phyloP scores from a whole-genome alignment of 768 basidiomycete species.

The Cubamyces sp. region DNA sequence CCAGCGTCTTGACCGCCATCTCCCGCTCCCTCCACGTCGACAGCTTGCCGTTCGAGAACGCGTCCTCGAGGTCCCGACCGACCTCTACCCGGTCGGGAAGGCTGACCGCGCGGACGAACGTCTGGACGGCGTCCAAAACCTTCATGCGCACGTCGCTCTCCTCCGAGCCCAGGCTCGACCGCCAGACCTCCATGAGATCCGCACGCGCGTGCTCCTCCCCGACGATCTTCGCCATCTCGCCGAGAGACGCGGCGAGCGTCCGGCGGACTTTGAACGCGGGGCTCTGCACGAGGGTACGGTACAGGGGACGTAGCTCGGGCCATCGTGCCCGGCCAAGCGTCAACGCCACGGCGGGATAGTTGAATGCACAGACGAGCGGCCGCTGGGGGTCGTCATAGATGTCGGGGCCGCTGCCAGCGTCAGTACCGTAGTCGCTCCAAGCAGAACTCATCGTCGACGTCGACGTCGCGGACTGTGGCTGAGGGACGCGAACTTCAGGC shows the following conservation, averaged over 20 bases:
- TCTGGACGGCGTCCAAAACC: slow-evolving; percentile 66
- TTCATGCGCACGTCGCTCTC: slow-evolving; percentile 73
- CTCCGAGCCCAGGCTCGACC: slow-evolving; percentile 57
- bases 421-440: slow-evolving; percentile 26
- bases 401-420: slow-evolving; percentile 17
- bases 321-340: slow-evolving; percentile 80
- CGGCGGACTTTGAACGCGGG: slow-evolving; percentile 65
- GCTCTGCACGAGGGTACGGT: slow-evolving; percentile 66
- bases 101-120: slow-evolving; percentile 59
- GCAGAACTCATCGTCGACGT: slow-evolving; percentile 18
- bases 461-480: slow-evolving; percentile 8
- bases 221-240: slow-evolving; percentile 87
- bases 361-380: slow-evolving; percentile 81
- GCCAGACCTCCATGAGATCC: slow-evolving; percentile 78
- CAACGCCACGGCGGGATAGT: slow-evolving; percentile 88
- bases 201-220: slow-evolving; percentile 65
- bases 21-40: slow-evolving; percentile 84
- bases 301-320: slow-evolving; percentile 69
- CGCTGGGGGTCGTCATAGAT: slow-evolving; percentile 67
- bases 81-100: slow-evolving; percentile 47
- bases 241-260: slow-evolving; percentile 86
- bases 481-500: not conserved
- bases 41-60: slow-evolving; percentile 62
- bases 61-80: slow-evolving; percentile 42
- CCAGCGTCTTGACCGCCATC: slow-evolving; percentile 59